phyloP scores from a whole-genome alignment of 345 rosid genomes.

The Aquilaria malaccensis region DNA sequence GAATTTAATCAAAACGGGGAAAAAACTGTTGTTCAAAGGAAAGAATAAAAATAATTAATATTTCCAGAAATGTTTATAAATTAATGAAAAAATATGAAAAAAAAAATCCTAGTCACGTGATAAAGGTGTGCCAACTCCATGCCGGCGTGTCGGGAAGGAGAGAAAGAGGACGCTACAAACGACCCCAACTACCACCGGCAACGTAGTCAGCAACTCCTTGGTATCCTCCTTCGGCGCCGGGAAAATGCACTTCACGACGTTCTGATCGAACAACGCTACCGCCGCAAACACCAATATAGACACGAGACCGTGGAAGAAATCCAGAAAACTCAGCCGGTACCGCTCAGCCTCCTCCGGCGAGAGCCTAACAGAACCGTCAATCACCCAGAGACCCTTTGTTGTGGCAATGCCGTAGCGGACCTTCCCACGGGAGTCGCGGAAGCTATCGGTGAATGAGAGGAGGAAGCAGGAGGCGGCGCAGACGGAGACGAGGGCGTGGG shows the following conservation, averaged over 20 bases:
- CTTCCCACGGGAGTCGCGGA: constrained; percentile 54
- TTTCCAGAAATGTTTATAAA: no score
- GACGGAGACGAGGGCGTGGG: constrained; percentile 28
- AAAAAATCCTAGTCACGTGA: constrained; percentile 17
- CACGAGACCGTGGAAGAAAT: constrained; percentile 56
- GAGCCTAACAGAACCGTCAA: constrained; percentile 39
- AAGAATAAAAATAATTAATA: no score
- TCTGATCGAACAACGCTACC: constrained; percentile 57
- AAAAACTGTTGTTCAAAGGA: no score
- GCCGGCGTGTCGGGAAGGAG: constrained; percentile 52
- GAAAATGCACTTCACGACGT: constrained; percentile 49
- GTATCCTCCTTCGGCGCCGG: constrained; percentile 43
- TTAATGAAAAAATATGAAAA: no score
- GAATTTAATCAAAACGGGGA: no score
- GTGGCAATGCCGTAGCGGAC: constrained; percentile 72
- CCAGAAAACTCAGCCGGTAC: constrained; percentile 44
- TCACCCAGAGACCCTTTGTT: constrained; percentile 39
- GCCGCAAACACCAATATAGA: constrained; percentile 47
- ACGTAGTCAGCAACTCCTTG: constrained; percentile 27
- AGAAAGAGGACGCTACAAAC: constrained; percentile 51
- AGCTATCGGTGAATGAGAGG: constrained; percentile 55
- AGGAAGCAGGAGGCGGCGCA: constrained; percentile 50
- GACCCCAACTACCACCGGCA: constrained; percentile 46
- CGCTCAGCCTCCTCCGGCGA: constrained; percentile 28
- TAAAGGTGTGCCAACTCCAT: constrained; percentile 65